These are phyloP conservation scores for Vinca major DNA, from an alignment of 305 asterid species.

Conservation along the genomic window DNA sequence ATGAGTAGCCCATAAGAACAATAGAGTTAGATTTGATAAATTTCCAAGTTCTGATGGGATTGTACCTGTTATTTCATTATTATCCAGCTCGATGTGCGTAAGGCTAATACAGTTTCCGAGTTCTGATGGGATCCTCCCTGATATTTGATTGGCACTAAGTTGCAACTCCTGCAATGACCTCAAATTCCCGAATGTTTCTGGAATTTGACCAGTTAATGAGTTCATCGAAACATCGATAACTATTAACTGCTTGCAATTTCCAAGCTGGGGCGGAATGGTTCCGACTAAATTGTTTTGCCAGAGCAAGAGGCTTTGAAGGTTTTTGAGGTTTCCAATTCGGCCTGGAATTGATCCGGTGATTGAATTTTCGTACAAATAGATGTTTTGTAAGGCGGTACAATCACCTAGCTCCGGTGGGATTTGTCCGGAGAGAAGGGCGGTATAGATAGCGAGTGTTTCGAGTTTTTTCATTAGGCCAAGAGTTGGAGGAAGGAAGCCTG, in stretches of 20 bases:
- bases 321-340: constrained; percentile 39
- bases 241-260: constrained; percentile 33
- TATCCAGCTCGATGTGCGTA: constrained; percentile 73
- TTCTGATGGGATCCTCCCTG: constrained; percentile 57
- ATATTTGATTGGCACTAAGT: constrained; percentile 66
- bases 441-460: constrained; percentile 59
- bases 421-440: constrained; percentile 69
- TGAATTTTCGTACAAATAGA: constrained; percentile 69
- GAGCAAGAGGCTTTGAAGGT: constrained; percentile 48
- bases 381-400: constrained; percentile 36
- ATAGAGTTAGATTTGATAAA: constrained; percentile 41
- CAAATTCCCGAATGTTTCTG: constrained; percentile 52
- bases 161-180: constrained; percentile 52
- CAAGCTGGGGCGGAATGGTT: constrained; percentile 53
- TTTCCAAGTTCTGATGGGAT: constrained; percentile 67
- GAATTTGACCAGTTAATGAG: constrained; percentile 60
- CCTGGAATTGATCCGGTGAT: constrained; percentile 65
- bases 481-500: constrained; percentile 69
- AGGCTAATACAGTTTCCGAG: constrained; percentile 59
- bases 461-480: constrained; percentile 53
- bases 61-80: constrained; percentile 70
- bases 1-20: constrained; percentile 73
- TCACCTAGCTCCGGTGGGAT: constrained; percentile 75
- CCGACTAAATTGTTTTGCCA: constrained; percentile 81
- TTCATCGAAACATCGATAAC: constrained; percentile 68